phyloP scores from a whole-genome alignment of 2,329 filamentous ascomycete genomes.

The Chaetoscypha palmicola region DNA sequence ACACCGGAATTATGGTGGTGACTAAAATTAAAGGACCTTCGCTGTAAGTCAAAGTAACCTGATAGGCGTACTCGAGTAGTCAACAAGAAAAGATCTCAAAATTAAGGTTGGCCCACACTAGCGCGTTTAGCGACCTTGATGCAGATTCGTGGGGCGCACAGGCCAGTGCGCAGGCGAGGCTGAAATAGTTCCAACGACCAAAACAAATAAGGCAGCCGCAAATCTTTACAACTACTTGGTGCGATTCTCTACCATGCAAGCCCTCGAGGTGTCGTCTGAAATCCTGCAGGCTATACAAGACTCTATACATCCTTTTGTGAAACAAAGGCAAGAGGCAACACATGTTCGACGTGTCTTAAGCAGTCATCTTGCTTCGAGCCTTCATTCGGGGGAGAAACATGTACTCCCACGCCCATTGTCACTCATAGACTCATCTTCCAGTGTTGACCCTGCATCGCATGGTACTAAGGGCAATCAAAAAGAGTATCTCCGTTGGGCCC shows the following conservation, averaged over 20 bases:
- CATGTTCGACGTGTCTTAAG: conserved; percentile 50
- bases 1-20: not conserved
- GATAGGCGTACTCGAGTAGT: not conserved
- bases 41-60: not conserved
- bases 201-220: too few species aligned
- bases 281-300: conserved; percentile 35
- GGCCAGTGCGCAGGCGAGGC: not conserved
- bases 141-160: not conserved
- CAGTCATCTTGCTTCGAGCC: conserved; percentile 44
- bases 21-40: not conserved
- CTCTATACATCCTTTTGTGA: conserved; percentile 46
- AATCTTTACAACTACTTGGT: not conserved
- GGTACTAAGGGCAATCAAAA: conserved; percentile 41
- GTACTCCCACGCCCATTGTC: conserved; percentile 36
- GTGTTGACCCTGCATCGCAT: conserved; percentile 33
- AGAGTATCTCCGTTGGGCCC: conserved; percentile 49
- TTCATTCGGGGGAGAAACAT: conserved; percentile 31
- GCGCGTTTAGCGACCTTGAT: not conserved
- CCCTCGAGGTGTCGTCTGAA: conserved; percentile 28
- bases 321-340: conserved; percentile 49
- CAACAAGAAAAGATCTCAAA: conserved; percentile 1
- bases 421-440: conserved; percentile 37
- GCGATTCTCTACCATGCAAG: conserved; percentile 13
- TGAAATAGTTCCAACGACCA: conserved; percentile 2
- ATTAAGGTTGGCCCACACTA: conserved; percentile 1